A percentile compares a stretch with the other conserved stretches of the same genome.
These are phyloP conservation scores for Aspergillus jensenii DNA, from an alignment of 2,329 filamentous ascomycete species.

Conservation along the genomic window DNA sequence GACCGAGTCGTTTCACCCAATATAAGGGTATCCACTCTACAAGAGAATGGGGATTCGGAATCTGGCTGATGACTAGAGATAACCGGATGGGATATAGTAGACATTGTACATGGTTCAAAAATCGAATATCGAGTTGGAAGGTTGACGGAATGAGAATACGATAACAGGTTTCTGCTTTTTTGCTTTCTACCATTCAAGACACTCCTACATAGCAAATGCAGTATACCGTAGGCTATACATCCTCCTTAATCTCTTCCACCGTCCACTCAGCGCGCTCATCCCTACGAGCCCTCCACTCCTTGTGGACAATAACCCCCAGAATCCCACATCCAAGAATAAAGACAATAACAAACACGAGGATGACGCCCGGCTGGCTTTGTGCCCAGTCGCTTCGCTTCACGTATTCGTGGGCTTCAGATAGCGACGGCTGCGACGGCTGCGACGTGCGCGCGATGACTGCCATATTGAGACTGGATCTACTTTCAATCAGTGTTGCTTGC, in stretches of 20 bases:
- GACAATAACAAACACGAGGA: not conserved
- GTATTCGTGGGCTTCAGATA: not conserved
- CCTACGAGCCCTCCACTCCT: not conserved
- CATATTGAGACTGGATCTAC: not conserved
- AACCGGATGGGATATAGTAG: too few relatives aligned
- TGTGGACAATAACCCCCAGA: not conserved
- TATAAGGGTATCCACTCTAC: too few relatives aligned
- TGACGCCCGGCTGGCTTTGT: not conserved
- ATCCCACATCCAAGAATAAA: not conserved
- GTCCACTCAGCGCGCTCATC: conserved; percentile 1
- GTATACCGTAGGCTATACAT: not conserved
- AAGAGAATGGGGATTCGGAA: too few relatives aligned
- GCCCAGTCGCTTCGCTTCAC: not conserved
- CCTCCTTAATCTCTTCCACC: not conserved
- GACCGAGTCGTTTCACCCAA: too few relatives aligned
- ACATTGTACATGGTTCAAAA: too few relatives aligned
- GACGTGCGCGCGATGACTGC: not conserved
- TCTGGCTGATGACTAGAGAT: too few relatives aligned
- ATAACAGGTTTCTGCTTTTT: too few relatives aligned
- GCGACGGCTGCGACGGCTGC: not conserved
- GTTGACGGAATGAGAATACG: too few relatives aligned
- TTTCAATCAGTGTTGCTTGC: not conserved
- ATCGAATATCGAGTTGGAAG: too few relatives aligned
- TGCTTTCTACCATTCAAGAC: too few relatives aligned
- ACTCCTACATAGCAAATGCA: not conserved